Evolutionary conservation across 169 alveolate species (phyloP).

Genomic region (Nephromyces sp.): DNA sequence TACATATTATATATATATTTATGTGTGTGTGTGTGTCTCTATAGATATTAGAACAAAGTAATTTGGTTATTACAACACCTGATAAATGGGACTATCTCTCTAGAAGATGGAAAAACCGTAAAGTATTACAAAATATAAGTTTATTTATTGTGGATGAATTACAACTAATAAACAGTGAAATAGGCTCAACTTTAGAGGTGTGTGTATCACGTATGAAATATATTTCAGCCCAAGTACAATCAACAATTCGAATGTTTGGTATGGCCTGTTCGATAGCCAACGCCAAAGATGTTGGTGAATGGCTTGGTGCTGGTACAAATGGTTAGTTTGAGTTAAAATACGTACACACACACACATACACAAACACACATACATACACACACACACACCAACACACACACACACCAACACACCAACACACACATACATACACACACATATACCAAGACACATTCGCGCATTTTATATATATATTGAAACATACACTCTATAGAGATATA

Average conservation of each 20-base stretch:
- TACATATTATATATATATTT: background rate
- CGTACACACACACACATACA: no score
- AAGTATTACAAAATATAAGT: conserved; percentile 50
- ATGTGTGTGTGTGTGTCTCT: background rate
- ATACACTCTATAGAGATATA: no score
- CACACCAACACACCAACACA: no score
- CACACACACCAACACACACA: no score
- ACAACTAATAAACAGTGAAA: conserved; percentile 65
- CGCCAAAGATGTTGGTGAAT: conserved; percentile 52
- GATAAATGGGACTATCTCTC: conserved; percentile 41
- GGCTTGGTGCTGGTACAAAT: conserved; percentile 52
- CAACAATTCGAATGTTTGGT: conserved; percentile 51
- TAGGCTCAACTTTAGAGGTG: conserved; percentile 69
- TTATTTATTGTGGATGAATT: conserved; percentile 87
- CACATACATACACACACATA: no score
- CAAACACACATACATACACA: no score
- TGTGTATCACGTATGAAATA: conserved; percentile 86
- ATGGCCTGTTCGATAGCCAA: conserved; percentile 47
- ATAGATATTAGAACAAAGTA: conserved; percentile 45
- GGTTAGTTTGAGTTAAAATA: no score
- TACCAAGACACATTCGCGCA: no score
- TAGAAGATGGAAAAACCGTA: conserved; percentile 68
- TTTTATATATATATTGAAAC: no score
- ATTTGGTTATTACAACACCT: conserved; percentile 49
- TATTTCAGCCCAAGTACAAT: conserved; percentile 71